Conservation (phyloP, 202 grass and related monocot species). For the Setaria italica region DNA sequence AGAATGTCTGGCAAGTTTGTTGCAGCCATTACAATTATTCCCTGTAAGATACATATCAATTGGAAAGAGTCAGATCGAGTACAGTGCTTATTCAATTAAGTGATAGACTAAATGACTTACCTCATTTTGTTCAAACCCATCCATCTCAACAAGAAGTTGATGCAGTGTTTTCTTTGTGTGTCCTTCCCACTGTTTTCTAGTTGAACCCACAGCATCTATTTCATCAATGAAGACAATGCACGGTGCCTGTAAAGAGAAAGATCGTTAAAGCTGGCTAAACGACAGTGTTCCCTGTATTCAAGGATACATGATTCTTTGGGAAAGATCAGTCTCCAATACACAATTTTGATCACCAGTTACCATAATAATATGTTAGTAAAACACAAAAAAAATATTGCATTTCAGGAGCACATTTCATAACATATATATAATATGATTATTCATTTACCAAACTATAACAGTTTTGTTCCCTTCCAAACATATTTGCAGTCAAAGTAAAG, state of each 20-base stretch:
- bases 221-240: conserved; percentile 99
- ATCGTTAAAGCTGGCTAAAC: conserved; percentile 1
- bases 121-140: conserved; percentile 99
- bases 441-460: background rate
- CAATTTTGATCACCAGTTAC: background rate
- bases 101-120: conserved; percentile 46
- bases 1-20: conserved; percentile 99
- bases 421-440: background rate
- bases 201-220: conserved; percentile 99
- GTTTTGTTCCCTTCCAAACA: background rate
- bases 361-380: background rate
- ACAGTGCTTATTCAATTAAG: conserved; percentile 17
- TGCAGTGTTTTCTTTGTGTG: conserved; percentile 99
- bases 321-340: background rate
- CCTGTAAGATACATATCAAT: conserved; percentile 57
- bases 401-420: conserved; percentile 8
- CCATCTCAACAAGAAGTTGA: conserved; percentile 99
- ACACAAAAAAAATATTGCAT: background rate
- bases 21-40: conserved; percentile 99
- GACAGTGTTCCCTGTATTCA: background rate
- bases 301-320: background rate
- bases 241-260: conserved; percentile 69
- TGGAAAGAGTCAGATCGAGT: conserved; percentile 36
- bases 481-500: background rate
- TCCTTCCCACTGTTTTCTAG: conserved; percentile 99